Percentiles rank a stretch among this genome's conserved stretches.
These are phyloP conservation scores for Carex scoparia DNA, from an alignment of 176 grass and related monocot species.

Conservation along the genomic window DNA sequence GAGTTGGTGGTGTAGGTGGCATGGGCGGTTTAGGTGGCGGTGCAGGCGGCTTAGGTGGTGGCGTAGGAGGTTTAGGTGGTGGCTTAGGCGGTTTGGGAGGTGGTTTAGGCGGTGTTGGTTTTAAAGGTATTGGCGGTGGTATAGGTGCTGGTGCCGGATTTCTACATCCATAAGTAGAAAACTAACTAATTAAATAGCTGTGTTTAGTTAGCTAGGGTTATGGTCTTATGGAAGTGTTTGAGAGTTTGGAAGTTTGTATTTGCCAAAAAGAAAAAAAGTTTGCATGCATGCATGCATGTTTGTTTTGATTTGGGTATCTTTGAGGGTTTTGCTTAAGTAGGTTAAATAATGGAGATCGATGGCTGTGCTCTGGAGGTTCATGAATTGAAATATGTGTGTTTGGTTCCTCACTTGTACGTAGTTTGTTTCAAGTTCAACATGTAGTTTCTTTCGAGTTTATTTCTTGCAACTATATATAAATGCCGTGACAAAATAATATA, in stretches of 20 bases:
- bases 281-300: not conserved
- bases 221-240: not conserved
- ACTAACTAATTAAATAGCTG: not conserved
- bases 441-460: not conserved
- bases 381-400: not conserved
- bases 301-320: not conserved
- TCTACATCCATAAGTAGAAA: not conserved
- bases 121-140: not conserved
- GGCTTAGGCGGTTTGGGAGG: not conserved
- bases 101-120: not conserved
- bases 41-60: not conserved
- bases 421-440: not conserved
- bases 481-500: too few relatives aligned
- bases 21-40: not conserved
- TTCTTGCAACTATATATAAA: too few relatives aligned
- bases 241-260: not conserved
- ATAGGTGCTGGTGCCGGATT: not conserved
- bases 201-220: not conserved
- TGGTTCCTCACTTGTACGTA: not conserved
- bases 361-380: not conserved
- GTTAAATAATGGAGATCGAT: not conserved
- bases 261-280: not conserved
- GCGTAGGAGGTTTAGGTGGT: not conserved
- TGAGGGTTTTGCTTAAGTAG: not conserved
- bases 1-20: not conserved